Percentiles rank a stretch among this genome's conserved stretches.
These are phyloP conservation scores for Pleurotus tuoliensis DNA, from an alignment of 768 basidiomycete genomes.

Conservation along the genomic window DNA sequence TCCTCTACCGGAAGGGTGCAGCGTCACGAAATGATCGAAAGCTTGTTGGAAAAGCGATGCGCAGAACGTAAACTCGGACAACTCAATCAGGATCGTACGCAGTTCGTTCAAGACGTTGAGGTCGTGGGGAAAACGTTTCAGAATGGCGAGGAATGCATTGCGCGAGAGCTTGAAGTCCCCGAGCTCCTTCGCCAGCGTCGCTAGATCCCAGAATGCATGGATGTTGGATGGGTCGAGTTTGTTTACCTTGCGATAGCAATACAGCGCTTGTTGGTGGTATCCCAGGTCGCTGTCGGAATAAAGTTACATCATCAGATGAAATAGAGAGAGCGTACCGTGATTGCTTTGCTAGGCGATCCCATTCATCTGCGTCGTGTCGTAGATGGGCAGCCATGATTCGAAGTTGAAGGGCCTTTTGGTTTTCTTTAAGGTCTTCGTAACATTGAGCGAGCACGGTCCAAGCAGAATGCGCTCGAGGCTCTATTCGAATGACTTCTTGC, in stretches of 20 bases:
- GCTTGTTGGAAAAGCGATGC: slow-evolving; percentile 68
- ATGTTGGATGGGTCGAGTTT: slow-evolving; percentile 78
- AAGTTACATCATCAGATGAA: too few species aligned
- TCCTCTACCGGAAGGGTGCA: slow-evolving; percentile 40
- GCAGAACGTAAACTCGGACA: slow-evolving; percentile 63
- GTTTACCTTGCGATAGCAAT: slow-evolving; percentile 85
- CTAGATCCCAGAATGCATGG: slow-evolving; percentile 87
- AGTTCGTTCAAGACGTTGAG: slow-evolving; percentile 76
- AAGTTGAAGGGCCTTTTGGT: slow-evolving; percentile 72
- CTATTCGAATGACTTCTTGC: slow-evolving; percentile 91
- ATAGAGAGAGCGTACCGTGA: slow-evolving; percentile 48
- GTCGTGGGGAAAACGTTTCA: slow-evolving; percentile 77
- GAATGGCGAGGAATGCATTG: slow-evolving; percentile 62
- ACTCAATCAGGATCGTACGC: slow-evolving; percentile 70
- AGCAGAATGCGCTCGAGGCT: slow-evolving; percentile 76
- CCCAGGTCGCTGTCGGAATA: slow-evolving; percentile 50
- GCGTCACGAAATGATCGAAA: slow-evolving; percentile 59
- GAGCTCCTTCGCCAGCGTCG: slow-evolving; percentile 72
- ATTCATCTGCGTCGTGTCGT: slow-evolving; percentile 77
- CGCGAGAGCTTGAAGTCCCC: slow-evolving; percentile 65
- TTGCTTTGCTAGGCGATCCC: slow-evolving; percentile 75
- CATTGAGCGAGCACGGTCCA: slow-evolving; percentile 90
- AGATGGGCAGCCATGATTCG: slow-evolving; percentile 91
- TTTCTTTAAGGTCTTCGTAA: slow-evolving; percentile 68
- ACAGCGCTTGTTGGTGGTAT: slow-evolving; percentile 81